phyloP scores from a whole-genome alignment of 495 filamentous ascomycete genomes.

The Opeltia flavorubescens region DNA sequence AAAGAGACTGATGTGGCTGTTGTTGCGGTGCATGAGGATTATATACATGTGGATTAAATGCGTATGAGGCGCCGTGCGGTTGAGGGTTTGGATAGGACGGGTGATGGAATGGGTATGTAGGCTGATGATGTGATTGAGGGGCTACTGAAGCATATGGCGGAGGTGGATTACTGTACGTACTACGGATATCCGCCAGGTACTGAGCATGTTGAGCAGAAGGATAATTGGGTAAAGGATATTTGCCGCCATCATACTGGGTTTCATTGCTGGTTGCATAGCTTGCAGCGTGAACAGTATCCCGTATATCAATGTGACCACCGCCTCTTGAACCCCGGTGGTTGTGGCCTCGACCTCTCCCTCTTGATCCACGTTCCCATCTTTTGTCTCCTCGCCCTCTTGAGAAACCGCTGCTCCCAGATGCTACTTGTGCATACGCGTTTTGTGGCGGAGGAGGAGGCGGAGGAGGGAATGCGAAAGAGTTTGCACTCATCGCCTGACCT shows the following conservation, averaged over 20 bases:
- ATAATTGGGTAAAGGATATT: slow-evolving; percentile 10
- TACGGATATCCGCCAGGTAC: slow-evolving; percentile 3
- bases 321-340: slow-evolving; percentile 26
- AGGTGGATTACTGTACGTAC: slow-evolving; percentile 12
- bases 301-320: slow-evolving; percentile 2
- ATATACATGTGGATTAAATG: neutral
- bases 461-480: slow-evolving; percentile 21
- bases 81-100: neutral
- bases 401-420: neutral
- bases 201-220: slow-evolving; percentile 11
- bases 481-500: slow-evolving; percentile 6
- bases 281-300: neutral
- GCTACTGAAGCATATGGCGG: slow-evolving; percentile 16
- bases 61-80: neutral
- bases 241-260: neutral
- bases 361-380: slow-evolving; percentile 35
- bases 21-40: neutral
- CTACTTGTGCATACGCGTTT: slow-evolving; percentile 5
- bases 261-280: neutral
- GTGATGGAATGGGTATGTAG: neutral
- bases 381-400: slow-evolving; percentile 15
- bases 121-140: slow-evolving; percentile 3
- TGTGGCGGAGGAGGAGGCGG: slow-evolving; percentile 24
- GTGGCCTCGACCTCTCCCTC: slow-evolving; percentile 38
- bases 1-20: neutral